Evolutionary conservation across 2,329 filamentous ascomycete species (phyloP), one percentile per base, ranked within the genome.

Genomic region (Talaromyces islandicus): DNA sequence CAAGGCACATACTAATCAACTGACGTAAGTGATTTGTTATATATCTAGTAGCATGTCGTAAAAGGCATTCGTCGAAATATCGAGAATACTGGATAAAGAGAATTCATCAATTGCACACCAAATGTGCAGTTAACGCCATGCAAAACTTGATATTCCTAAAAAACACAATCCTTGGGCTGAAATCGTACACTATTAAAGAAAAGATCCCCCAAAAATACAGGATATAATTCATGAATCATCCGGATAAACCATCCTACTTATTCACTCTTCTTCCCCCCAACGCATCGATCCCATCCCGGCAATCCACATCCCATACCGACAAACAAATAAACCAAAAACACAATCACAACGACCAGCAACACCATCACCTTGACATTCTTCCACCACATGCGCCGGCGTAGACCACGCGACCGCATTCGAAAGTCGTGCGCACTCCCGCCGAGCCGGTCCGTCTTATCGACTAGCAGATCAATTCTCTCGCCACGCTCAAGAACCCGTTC

Each of bases 321-420:
- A 66, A 90, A 85, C 12, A 91, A 69, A 71, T 90, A 91, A 4
- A 90, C 69, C 74, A 90, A 76, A 69, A 90, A 90, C 9, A 90
- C 73, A 24, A 82, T 70, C 30, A 83, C 80, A 32, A 94, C 76
- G 1, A 92, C 91, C 51, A 97, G 70, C 67, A 99, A 75, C 7
- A 85, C 88, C 92, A 97, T 96, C 67, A 99, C 78, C 80, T 95
- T 95, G 52, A 96, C 84, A 74, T 99, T 97, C 87, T 97, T 97
- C 93, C 93, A 97, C 94, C 94, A 99, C 94, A 99, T 97, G 76
- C 88, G 85, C 71, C 95, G 84, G 79, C 94, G 90, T 68, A 99
- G 75, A 0, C 91, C 92, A 27, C 92, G 81, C 73, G 90, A 95
- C 66, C 93, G 83, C 19, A 97, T 88, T 57, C 94, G 82, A 72